Evolutionary conservation across 176 grass and related monocot genomes (phyloP).

Genomic region (Echinochloa phyllopogon): DNA sequence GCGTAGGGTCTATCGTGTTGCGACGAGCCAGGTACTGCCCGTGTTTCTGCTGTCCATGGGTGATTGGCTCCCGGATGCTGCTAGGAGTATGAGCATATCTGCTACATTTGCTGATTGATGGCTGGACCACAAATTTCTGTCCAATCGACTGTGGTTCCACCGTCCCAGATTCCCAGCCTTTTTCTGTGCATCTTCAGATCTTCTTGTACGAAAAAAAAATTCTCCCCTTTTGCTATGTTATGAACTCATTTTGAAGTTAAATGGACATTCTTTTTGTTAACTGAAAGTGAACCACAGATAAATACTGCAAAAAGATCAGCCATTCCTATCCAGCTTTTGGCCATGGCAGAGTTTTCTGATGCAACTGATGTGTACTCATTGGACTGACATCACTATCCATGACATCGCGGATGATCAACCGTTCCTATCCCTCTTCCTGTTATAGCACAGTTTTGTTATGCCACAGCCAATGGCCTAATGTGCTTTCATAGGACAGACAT

Average conservation of each 20-base stretch:
- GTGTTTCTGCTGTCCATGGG: conserved; percentile 38
- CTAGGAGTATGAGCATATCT: conserved; percentile 28
- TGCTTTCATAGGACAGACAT: conserved; percentile 12
- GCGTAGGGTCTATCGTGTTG: neutral
- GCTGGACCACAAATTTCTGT: conserved; percentile 31
- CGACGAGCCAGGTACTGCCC: neutral
- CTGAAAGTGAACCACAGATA: neutral
- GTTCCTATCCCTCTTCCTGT: conserved; percentile 13
- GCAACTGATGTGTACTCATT: conserved; percentile 4
- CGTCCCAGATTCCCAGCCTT: neutral
- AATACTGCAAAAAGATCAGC: conserved; percentile 1
- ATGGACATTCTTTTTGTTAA: neutral
- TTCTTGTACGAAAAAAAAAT: conserved; percentile 8
- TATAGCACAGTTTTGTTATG: neutral
- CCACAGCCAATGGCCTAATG: neutral
- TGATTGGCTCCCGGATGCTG: conserved; percentile 31
- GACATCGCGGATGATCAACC: conserved; percentile 24
- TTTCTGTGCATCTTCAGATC: neutral
- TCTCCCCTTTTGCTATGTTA: neutral
- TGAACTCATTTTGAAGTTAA: neutral
- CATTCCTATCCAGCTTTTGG: conserved; percentile 23
- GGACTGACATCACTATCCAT: conserved; percentile 19
- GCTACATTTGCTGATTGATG: conserved; percentile 25
- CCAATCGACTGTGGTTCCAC: conserved; percentile 15
- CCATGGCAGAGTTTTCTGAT: neutral